These are phyloP conservation scores for Clavulina sp. DNA, from an alignment of 768 basidiomycete genomes.

Conservation along the genomic window DNA sequence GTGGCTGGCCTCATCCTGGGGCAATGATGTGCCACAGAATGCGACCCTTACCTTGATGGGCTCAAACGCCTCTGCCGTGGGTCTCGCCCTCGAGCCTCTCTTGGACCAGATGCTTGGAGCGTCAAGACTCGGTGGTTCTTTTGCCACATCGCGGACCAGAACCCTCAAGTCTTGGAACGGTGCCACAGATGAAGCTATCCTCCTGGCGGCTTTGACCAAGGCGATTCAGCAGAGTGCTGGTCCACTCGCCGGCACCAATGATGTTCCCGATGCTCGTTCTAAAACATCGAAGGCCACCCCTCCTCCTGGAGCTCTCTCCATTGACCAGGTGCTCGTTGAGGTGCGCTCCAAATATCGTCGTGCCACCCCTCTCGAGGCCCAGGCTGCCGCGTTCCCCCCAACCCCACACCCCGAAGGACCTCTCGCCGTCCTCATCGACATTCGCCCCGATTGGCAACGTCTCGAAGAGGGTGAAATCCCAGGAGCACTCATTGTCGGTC, in stretches of 20 bases:
- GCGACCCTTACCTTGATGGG: background rate
- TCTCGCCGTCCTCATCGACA: slow-evolving; percentile 57
- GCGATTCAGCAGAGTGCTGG: too few species aligned
- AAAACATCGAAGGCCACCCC: slow-evolving; percentile 27
- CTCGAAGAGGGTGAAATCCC: slow-evolving; percentile 38
- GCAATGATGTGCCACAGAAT: background rate
- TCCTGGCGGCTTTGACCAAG: too few species aligned
- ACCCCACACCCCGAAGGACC: slow-evolving; percentile 32
- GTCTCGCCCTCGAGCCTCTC: too few species aligned
- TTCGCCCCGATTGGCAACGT: slow-evolving; percentile 47
- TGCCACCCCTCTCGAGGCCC: slow-evolving; percentile 34
- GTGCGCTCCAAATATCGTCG: slow-evolving; percentile 50
- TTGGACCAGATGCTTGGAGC: too few species aligned
- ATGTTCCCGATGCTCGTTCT: background rate
- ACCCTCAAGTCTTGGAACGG: background rate
- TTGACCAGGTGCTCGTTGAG: slow-evolving; percentile 36
- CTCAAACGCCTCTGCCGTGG: too few species aligned
- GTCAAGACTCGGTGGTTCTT: too few species aligned
- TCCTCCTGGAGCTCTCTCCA: slow-evolving; percentile 46
- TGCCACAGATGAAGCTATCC: background rate
- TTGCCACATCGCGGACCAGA: too few species aligned
- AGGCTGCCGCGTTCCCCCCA: slow-evolving; percentile 24
- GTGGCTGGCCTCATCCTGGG: background rate
- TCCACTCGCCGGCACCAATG: background rate
- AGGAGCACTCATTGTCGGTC: slow-evolving; percentile 55